These are phyloP conservation scores for Saturnispora hagleri DNA, from an alignment of 805 yeast species.

Conservation along the genomic window DNA sequence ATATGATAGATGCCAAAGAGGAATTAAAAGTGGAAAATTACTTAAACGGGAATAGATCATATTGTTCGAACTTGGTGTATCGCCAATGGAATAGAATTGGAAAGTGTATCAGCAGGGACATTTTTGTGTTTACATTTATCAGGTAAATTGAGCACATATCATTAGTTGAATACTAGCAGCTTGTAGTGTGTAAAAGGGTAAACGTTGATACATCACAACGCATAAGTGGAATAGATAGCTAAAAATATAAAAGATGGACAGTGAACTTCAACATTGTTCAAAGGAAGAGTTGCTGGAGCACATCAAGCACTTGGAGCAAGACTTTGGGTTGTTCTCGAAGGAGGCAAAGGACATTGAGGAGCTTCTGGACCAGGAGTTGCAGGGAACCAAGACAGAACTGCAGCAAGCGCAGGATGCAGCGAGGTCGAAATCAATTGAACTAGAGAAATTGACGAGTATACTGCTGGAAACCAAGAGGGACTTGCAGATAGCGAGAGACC, in stretches of 20 bases:
- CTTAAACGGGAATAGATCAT: not conserved
- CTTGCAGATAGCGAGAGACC: constrained; percentile 4
- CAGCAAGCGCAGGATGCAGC: not conserved
- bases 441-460: not conserved
- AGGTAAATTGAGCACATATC: too few species aligned
- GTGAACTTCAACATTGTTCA: not conserved
- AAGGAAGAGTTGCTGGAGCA: not conserved
- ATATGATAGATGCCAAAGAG: not conserved
- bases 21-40: not conserved
- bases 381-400: constrained; percentile 5
- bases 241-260: not conserved
- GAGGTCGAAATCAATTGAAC: constrained; percentile 3
- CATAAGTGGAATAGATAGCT: not conserved
- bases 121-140: too few species aligned
- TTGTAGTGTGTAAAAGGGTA: too few species aligned
- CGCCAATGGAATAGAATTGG: not conserved
- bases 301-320: constrained; percentile 14
- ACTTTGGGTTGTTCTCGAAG: constrained; percentile 14
- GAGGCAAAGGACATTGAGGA: constrained; percentile 22
- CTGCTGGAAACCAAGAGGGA: constrained; percentile 9
- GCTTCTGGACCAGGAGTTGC: constrained; percentile 19
- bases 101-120: not conserved
- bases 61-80: not conserved
- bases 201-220: not conserved
- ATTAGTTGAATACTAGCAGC: too few species aligned